Percentiles rank a stretch among this genome's conserved stretches.
Conservation (phyloP, 2,329 filamentous ascomycete genomes). For the Magnaporthiopsis rhizophila region DNA sequence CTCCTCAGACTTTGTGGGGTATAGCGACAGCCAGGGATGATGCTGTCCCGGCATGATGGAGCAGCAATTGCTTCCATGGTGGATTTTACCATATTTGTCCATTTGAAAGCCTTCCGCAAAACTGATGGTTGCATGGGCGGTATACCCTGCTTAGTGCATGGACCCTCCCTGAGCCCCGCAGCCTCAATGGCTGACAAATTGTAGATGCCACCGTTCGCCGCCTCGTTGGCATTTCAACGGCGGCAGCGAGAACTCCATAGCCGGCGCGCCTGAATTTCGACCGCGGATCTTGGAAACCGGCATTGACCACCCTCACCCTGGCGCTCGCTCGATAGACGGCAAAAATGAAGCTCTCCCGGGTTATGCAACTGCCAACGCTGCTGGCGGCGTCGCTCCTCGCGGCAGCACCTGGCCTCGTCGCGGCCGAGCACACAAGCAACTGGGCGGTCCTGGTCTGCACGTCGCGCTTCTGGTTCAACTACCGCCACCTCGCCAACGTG, state of each 20-base stretch:
- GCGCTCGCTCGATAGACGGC: not conserved
- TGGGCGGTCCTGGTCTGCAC: conserved; percentile 99
- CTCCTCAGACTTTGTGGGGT: not conserved
- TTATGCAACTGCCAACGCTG: conserved; percentile 38
- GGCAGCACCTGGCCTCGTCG: conserved; percentile 31
- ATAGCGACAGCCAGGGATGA: not conserved
- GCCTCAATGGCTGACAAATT: not conserved
- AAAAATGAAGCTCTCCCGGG: conserved; percentile 42
- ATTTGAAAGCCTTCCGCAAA: too few relatives aligned
- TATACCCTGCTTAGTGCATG: not conserved
- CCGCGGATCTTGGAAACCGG: too few relatives aligned
- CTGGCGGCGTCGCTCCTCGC: conserved; percentile 39
- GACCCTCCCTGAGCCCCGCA: not conserved
- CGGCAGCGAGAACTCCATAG: not conserved
- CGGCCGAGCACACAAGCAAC: conserved; percentile 86
- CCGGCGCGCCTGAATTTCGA: not conserved
- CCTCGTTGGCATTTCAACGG: not conserved
- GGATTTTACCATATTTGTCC: not conserved
- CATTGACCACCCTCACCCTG: not conserved
- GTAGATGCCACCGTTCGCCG: not conserved
- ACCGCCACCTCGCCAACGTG: conserved; percentile 95
- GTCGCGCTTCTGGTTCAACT: conserved; percentile 99
- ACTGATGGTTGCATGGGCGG: too few relatives aligned
- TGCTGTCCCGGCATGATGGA: not conserved
- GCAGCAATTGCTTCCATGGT: not conserved